phyloP scores from a whole-genome alignment of 352 stramenopile genomes.

The Phytophthora cactorum region DNA sequence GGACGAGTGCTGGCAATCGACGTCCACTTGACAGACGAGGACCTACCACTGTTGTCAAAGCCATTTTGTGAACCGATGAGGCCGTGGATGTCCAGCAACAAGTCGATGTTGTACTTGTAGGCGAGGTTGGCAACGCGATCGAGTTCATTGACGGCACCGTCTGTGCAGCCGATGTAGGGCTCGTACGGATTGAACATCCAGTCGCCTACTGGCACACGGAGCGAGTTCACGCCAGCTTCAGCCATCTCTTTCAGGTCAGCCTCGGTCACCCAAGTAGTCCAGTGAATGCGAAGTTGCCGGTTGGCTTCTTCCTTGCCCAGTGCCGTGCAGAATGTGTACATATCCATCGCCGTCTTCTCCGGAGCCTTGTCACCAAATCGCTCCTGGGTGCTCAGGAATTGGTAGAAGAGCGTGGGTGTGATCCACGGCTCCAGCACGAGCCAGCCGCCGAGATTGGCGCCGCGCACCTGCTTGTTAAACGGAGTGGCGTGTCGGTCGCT shows the following conservation, averaged over 20 bases:
- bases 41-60: slow-evolving; percentile 94
- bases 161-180: slow-evolving; percentile 93
- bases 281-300: slow-evolving; percentile 93
- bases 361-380: slow-evolving; percentile 76
- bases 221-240: slow-evolving; percentile 72
- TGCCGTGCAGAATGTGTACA: slow-evolving; percentile 91
- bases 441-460: slow-evolving; percentile 94
- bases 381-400: slow-evolving; percentile 91
- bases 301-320: slow-evolving; percentile 92
- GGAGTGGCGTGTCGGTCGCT: slow-evolving; percentile 69
- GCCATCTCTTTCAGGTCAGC: slow-evolving; percentile 90
- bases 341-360: slow-evolving; percentile 91
- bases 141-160: slow-evolving; percentile 91
- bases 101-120: slow-evolving; percentile 84
- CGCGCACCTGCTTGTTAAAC: slow-evolving; percentile 88
- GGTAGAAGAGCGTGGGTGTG: slow-evolving; percentile 95
- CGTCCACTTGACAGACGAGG: slow-evolving; percentile 91
- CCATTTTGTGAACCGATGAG: slow-evolving; percentile 94
- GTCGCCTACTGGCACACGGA: slow-evolving; percentile 93
- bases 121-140: slow-evolving; percentile 90
- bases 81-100: slow-evolving; percentile 95
- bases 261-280: slow-evolving; percentile 94
- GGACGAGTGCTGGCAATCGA: slow-evolving; percentile 75
- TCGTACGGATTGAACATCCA: slow-evolving; percentile 96
- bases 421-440: slow-evolving; percentile 97